phyloP scores from a whole-genome alignment of 495 filamentous ascomycete genomes.

The Podospora pseudocomata region DNA sequence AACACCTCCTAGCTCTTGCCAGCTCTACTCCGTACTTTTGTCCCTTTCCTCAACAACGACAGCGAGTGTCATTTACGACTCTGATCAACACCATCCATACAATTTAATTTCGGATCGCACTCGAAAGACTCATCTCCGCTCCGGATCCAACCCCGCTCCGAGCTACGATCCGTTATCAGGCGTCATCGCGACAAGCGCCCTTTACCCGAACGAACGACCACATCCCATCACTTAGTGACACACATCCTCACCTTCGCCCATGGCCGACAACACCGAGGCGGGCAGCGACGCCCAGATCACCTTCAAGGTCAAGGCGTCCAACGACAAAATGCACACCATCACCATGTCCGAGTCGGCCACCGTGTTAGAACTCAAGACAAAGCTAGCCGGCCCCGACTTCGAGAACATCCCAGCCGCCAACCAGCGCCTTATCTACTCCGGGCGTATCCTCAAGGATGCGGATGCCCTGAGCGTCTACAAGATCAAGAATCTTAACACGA shows the following conservation, averaged over 20 bases:
- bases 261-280: conserved; percentile 54
- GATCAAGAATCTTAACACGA: conserved; percentile 91
- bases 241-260: conserved; percentile 21
- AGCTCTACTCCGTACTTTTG: neutral
- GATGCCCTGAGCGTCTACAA: conserved; percentile 84
- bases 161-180: neutral
- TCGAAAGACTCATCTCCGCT: neutral
- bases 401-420: conserved; percentile 80
- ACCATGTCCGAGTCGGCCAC: conserved; percentile 73
- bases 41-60: neutral
- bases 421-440: conserved; percentile 95
- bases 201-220: neutral
- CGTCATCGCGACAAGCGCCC: conserved; percentile 8
- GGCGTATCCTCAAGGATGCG: conserved; percentile 89
- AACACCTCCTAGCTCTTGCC: neutral
- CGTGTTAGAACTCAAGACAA: conserved; percentile 82
- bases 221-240: neutral
- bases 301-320: conserved; percentile 91
- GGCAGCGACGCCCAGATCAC: conserved; percentile 60
- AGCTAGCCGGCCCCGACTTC: conserved; percentile 73
- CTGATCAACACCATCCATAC: neutral
- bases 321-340: conserved; percentile 77
- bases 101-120: neutral
- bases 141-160: neutral
- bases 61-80: neutral